Base-by-base conservation (phyloP, 768 basidiomycete genomes). In the Lyophyllum shimeji region DNA sequence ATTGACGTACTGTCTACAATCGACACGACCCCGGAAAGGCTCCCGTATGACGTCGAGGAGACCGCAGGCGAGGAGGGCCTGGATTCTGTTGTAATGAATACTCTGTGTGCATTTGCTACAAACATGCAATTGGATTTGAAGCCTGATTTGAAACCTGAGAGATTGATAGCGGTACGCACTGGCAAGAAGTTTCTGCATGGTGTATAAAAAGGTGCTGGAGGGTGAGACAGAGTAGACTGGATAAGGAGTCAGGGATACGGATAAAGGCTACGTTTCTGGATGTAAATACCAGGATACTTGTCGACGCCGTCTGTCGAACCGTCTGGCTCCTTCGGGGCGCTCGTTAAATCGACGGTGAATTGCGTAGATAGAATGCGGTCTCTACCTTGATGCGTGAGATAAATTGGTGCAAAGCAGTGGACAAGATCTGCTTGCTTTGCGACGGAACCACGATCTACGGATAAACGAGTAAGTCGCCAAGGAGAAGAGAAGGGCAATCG, bases 231-330 rank as follows among this genome's bases (percentile, higher is more conserved):
- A 89, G 67, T 91, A 93, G 0, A 91, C 91, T 89, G 67, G 2
- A 46, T 3, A 29, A 27, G 7, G 24, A 23, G 34, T 66, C 9
- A 56, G 50, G 20, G 4, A 46, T 44, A 6, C 24, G 46, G n/a
- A 25, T 18, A 37, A 34, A 18, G 17, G 21, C 7, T 17, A n/a
- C 23, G 45, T 3, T 29, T 24, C 8, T 3, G 52, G 12, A 49
- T 45, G 46, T 42, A 43, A 56, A 18, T 63, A 87, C 89, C 87
- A 68, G 90, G 91, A 71, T 85, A 92, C 70, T 81, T 84, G 63
- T 93, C 91, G 29, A 68, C 84, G 3, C 91, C 91, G 57, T 93
- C 91, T 3, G 81, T 89, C 4, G 82, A 83, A n/a, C 91, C 91
- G 56, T 89, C 80, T 0, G 85, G 81, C 54, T 79, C 82, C 88